Evolutionary conservation across 2,329 filamentous ascomycete species (phyloP), one percentile per base, ranked within the genome.

Genomic region (Juglanconis sp.): DNA sequence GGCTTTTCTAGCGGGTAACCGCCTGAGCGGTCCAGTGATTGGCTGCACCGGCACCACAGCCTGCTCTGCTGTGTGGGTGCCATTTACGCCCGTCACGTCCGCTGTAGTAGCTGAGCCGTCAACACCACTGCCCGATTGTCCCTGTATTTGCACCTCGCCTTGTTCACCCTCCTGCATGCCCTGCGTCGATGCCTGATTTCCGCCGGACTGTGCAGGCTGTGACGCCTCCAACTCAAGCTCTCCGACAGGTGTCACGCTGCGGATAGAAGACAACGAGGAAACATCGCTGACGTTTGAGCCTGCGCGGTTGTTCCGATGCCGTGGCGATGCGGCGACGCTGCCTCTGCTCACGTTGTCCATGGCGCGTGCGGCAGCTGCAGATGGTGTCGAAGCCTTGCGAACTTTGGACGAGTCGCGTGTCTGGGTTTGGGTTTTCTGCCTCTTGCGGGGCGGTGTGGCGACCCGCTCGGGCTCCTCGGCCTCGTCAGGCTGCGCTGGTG

Each of bases 181-280:
- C 35, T 9, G 35, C 13, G 34, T 44, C n/a, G 55, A 34, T 11
- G 55, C 47, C 38, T 52, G 55, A 15, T 5, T 17, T 9, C 31
- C 48, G 34, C 13, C 38, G 30, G 48, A 15, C 48, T 46, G 47
- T 44, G 54, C 54, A 42, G 54, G 35, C 15, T 51, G 47, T 15
- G 24, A 3, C 3, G 24, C 61, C 38, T 67, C 63, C n/a, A 61
- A 62, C 32, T 53, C 64, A 30, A 30, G 56, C 62, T 31, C 62
- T 62, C 24, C 59, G 58, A 15, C 54, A 60, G 46, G 46, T 17
- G 46, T 48, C 11, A 52, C 44, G 31, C 48, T 44, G 70, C 67
- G 46, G 68, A 66, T 54, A 71, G 70, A 70, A 9, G 72, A 74
- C 9, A 74, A 68, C n/a, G 71, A 71, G n/a, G 72, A 74, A 51